Base-by-base conservation (phyloP, 2,329 filamentous ascomycete species). In the Sporothrix brasiliensis region DNA sequence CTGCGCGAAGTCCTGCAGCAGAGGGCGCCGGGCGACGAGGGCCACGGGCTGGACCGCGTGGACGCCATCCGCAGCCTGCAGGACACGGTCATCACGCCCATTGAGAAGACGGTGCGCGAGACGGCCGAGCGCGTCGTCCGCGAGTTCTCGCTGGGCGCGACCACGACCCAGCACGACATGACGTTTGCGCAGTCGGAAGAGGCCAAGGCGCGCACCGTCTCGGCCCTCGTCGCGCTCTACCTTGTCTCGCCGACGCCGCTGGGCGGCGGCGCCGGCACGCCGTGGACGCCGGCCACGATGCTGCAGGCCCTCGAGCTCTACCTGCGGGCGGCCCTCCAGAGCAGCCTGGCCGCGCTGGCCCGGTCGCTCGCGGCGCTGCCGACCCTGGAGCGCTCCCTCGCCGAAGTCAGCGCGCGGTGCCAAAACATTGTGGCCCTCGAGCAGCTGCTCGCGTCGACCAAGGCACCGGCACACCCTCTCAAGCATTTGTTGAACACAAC, bases 401-500 rank as follows among this genome's bases (percentile, higher is more conserved):
- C 90, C 4, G 91, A 98, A 76, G 88, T 97, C 27, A 91, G 92
- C 7, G 88, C 90, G 5, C 87, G 92, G 60, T 97, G 94, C 77
- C 94, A 97, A 78, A 97, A 96, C 76, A 88, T 98, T 52, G 89
- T 97, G n/a, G 92, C 93, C 0, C 83, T 98, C 2, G 93, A 97
- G 81, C 83, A 89, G 1, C 86, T 97, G 2, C 87, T 98, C 7
- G 87, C 88, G 66, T 83, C 84, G 3, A 89, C 88, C 2, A 90
- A 88, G 74, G 83, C 90, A 0, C 92, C 93, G 0, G 56, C 79
- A 0, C 92, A 97, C 76, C 90, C 92, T 0, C 81, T 92, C 0
- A 78, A 94, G 2, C 44, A 65, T 3, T 47, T 67, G 14, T 27
- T 70, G 13, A 27, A 49, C 9, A 16, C 44, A 9, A n/a, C 71